A percentile compares a stretch with the other conserved stretches of the same genome.
These are phyloP conservation scores for Cladosporium phlei DNA, from an alignment of 2,329 filamentous ascomycete species.

Conservation along the genomic window DNA sequence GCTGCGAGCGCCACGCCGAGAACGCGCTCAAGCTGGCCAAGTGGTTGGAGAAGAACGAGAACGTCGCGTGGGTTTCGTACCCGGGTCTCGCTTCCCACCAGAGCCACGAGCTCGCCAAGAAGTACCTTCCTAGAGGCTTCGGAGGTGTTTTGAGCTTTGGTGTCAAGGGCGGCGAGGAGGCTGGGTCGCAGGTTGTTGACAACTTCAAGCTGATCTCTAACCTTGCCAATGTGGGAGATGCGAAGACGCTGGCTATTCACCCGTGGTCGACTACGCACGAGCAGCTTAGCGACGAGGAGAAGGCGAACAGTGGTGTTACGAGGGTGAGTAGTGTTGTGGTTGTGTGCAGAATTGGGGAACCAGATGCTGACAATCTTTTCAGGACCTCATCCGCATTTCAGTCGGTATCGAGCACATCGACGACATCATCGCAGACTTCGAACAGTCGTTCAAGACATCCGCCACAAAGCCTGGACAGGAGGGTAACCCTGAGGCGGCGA, in stretches of 20 bases:
- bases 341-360: background rate
- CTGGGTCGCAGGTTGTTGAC: slow-evolving; percentile 84
- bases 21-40: slow-evolving; percentile 76
- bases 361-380: slow-evolving; percentile 15
- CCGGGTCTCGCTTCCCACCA: slow-evolving; percentile 79
- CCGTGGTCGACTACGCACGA: slow-evolving; percentile 95
- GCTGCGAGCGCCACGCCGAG: slow-evolving; percentile 77
- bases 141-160: slow-evolving; percentile 92
- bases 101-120: slow-evolving; percentile 75
- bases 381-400: slow-evolving; percentile 90
- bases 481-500: slow-evolving; percentile 22
- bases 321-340: slow-evolving; percentile 19
- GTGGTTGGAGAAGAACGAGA: slow-evolving; percentile 76
- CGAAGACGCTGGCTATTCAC: slow-evolving; percentile 91
- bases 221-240: slow-evolving; percentile 91
- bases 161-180: slow-evolving; percentile 79
- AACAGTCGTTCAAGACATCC: slow-evolving; percentile 72
- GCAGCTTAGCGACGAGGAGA: slow-evolving; percentile 81
- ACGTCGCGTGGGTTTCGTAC: slow-evolving; percentile 92
- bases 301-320: slow-evolving; percentile 72
- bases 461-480: slow-evolving; percentile 39
- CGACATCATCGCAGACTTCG: slow-evolving; percentile 93
- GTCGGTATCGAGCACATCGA: slow-evolving; percentile 96
- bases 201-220: slow-evolving; percentile 94
- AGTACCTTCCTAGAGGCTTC: slow-evolving; percentile 77